phyloP scores from a whole-genome alignment of 306 rosid species.

The Rosa chinensis region DNA sequence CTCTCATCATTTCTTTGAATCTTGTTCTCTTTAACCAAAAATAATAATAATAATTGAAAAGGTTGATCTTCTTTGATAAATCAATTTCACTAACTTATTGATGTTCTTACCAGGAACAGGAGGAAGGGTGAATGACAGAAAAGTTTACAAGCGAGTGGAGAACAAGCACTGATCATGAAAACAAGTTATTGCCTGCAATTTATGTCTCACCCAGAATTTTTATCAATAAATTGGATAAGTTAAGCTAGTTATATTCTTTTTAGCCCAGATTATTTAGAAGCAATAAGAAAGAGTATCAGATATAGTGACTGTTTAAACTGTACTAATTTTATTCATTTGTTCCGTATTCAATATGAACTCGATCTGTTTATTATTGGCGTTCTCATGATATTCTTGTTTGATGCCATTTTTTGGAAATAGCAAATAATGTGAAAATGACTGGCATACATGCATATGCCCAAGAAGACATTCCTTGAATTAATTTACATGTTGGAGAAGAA shows the following conservation, averaged over 20 bases:
- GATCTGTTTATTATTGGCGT: neutral
- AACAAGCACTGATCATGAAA: slow-evolving; percentile 32
- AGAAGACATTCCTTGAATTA: neutral
- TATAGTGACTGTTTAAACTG: neutral
- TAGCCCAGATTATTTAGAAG: neutral
- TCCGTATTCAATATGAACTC: neutral
- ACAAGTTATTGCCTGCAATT: neutral
- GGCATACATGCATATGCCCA: neutral
- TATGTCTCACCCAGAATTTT: neutral
- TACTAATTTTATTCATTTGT: neutral
- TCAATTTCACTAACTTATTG: neutral
- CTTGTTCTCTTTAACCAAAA: neutral
- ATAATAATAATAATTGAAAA: neutral
- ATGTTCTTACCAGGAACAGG: slow-evolving; percentile 12
- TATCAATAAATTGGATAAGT: neutral
- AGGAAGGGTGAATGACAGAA: slow-evolving; percentile 38
- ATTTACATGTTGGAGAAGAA: slow-evolving; percentile 8
- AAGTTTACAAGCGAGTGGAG: slow-evolving; percentile 39
- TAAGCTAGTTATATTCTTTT: neutral
- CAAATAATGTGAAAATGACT: neutral
- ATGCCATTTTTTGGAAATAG: neutral
- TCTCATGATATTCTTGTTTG: neutral
- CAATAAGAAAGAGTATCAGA: neutral
- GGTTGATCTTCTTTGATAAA: neutral
- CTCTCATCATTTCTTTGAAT: neutral